Base-by-base conservation (phyloP, 768 basidiomycete species). In the Tricholoma saponaceum region DNA sequence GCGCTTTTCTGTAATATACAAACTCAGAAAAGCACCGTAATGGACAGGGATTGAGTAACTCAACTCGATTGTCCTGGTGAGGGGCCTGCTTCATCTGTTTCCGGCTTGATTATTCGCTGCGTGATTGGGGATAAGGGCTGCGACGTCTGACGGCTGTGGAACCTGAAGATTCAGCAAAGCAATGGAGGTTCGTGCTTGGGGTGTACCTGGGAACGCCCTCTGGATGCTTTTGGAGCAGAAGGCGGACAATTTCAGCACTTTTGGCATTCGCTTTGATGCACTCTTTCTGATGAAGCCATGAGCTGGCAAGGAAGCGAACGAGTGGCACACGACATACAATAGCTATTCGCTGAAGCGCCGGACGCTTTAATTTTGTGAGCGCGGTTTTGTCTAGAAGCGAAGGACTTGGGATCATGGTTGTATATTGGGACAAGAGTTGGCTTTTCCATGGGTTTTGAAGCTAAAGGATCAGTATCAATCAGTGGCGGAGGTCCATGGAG, bases 211-310 rank as follows among this genome's bases (percentile, higher is more conserved):
- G 59, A 33, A 62, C 57, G 22, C 62, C 64, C 3, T 58, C 53
- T n/a, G 60, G 64, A 49, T 62, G 52, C 51, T 62, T 62, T 23
- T 41, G 16, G 18, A 61, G 49, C 18, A 69, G 56, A 12, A 50
- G 25, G 7, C 62, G 56, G 20, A 66, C 64, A 18, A 69, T 61
- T 25, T 56, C 54, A 26, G 52, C 41, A 23, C 58, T 67, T 55
- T 60, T 67, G 14, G 23, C 43, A 41, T 66, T 66, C 13, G 66
- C 66, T 54, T 55, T 69, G n/a, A 69, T 52, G 10, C 58, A 57
- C 51, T 65, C 60, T 51, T 51, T 62, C 68, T 69, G 35, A 39
- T 46, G 37, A 33, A 47, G 54, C 7, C n/a, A 28, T 25, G 46
- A 30, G 52, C 14, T 22, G n/a, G 9, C 9, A 23, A 22, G 4